Evolutionary conservation across 352 stramenopile species (phyloP).

Genomic region (Elongisporangium prolatum): DNA sequence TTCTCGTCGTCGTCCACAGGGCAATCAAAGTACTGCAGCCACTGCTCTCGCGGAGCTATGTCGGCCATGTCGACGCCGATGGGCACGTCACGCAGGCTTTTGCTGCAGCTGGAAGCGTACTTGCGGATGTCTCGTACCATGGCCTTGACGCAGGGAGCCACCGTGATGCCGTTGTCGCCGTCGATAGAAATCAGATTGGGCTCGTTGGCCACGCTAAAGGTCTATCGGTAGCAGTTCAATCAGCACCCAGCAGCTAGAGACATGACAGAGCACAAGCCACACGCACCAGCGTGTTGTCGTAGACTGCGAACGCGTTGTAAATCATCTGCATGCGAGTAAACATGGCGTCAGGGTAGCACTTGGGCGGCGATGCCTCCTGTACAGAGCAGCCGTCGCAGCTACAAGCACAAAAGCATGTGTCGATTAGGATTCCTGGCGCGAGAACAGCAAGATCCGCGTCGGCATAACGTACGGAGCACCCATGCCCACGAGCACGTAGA

Average conservation of each 20-base stretch:
- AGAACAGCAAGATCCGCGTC: background rate
- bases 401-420: background rate
- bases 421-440: background rate
- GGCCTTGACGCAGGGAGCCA: conserved; percentile 61
- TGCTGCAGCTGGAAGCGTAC: conserved; percentile 40
- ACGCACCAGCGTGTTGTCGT: conserved; percentile 27
- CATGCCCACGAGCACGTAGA: conserved; percentile 40
- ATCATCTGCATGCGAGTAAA: conserved; percentile 33
- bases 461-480: conserved; percentile 16
- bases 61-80: conserved; percentile 67
- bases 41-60: conserved; percentile 40
- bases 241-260: background rate
- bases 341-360: conserved; percentile 28
- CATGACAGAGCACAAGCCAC: background rate
- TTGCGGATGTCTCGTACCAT: conserved; percentile 49
- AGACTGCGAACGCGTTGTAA: conserved; percentile 34
- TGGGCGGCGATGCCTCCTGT: conserved; percentile 16
- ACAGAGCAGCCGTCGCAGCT: conserved; percentile 33
- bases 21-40: conserved; percentile 63
- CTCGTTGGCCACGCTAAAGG: conserved; percentile 57
- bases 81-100: conserved; percentile 40
- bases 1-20: conserved; percentile 44
- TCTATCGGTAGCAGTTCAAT: conserved; percentile 3
- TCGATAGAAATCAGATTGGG: conserved; percentile 41
- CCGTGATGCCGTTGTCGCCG: conserved; percentile 16